Evolutionary conservation across 2,329 filamentous ascomycete genomes (phyloP).

Genomic region (Xylariaceae sp.): DNA sequence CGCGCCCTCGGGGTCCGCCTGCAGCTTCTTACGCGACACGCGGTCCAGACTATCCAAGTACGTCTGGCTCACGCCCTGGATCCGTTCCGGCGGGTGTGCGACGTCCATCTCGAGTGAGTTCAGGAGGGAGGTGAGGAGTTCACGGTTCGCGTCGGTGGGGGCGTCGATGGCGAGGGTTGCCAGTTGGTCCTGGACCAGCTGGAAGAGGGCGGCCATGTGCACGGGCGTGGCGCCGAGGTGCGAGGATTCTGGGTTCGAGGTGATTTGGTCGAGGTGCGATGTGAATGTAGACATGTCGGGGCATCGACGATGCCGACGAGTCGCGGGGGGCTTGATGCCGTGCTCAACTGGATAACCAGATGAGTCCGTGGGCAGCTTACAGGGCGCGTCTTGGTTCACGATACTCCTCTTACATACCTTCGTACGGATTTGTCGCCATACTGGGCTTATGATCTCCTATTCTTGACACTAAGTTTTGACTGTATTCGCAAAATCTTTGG

Average conservation of each 20-base stretch:
- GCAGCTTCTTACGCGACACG: constrained; percentile 47
- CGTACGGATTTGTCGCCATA: constrained; percentile 33
- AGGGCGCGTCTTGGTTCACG: neutral
- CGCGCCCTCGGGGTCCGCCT: constrained; percentile 39
- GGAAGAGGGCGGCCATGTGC: constrained; percentile 53
- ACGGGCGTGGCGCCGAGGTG: constrained; percentile 56
- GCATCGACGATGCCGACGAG: constrained; percentile 41
- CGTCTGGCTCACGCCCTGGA: constrained; percentile 53
- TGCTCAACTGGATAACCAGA: constrained; percentile 50
- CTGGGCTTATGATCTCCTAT: constrained; percentile 8
- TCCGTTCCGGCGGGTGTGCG: constrained; percentile 44
- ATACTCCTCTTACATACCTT: constrained; percentile 30
- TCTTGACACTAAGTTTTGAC: neutral
- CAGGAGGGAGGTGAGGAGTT: constrained; percentile 48
- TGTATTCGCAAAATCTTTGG: neutral
- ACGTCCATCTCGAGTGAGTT: constrained; percentile 45
- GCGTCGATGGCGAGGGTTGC: constrained; percentile 45
- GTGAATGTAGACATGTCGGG: constrained; percentile 61
- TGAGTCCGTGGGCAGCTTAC: neutral
- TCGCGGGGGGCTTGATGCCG: constrained; percentile 47
- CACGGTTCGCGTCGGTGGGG: constrained; percentile 44
- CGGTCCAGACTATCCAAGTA: constrained; percentile 57
- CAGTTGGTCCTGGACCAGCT: constrained; percentile 55
- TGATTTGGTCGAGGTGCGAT: constrained; percentile 51
- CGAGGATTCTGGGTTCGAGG: constrained; percentile 40